Evolutionary conservation across 1,139 yeast genomes (phyloP), one percentile per base, ranked within the genome.

Genomic region (Yamadazyma dushanensis): DNA sequence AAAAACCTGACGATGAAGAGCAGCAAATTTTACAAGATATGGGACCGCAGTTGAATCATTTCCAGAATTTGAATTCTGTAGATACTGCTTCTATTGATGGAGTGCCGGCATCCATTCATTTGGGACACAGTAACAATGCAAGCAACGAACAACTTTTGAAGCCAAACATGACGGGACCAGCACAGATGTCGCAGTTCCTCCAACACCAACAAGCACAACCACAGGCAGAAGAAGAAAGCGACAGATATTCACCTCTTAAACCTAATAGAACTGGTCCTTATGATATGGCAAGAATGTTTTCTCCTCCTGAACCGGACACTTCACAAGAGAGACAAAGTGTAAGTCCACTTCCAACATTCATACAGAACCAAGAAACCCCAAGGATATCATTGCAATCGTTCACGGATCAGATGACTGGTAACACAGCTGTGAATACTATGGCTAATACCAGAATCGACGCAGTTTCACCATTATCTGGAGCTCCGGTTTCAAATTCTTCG

Each of bases 31-130:
- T 82, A 16, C 71, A 73, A 39, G 90, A 81, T 43, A 80, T 82
- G 81, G 80, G 73, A 45, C 79, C 80, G 8, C 80, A 83, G 21
- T 70, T 81, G 32, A 77, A 77, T 37, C 83, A 80, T 54, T 83
- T 83, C 56, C 78, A 73, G 39, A 77, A 82, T 49, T 74, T 82
- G 38, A 50, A 69, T 39, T 73, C 76, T 7, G 83, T 80, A 5
- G 89, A 83, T 51, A 76, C 83, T 34, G 85, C 78, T 3, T 74
- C 82, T 18, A 66, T 78, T 10, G 78, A 66, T 41, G 83, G 83
- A 3, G 70, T 70, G 1, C 82, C 83, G 0, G 57, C 78, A 0
- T 72, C 64, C 38, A 59, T 76, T 28, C 78, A 78, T 22, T 47
- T 61, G 19, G 51, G 53, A 32, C 48, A 47, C 14, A 16, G 76